phyloP scores from a whole-genome alignment of 2,329 filamentous ascomycete species.

The Penicillium sp. region DNA sequence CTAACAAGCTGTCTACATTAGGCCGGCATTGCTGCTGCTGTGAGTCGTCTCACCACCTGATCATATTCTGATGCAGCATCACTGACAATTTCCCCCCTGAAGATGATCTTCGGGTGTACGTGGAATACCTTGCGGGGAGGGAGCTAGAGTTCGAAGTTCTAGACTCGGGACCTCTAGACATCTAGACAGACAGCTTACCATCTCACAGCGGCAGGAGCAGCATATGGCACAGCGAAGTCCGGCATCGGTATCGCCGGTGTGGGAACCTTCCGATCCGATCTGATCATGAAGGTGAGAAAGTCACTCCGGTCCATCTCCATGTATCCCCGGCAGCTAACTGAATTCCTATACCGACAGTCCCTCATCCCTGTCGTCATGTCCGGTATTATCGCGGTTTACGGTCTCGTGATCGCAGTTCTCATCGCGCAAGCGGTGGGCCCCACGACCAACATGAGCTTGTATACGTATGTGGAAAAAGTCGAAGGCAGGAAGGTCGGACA shows the following conservation, averaged over 20 bases:
- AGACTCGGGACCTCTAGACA: neutral
- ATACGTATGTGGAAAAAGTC: slow-evolving; percentile 60
- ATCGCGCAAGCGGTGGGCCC: slow-evolving; percentile 88
- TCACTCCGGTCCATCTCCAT: too few relatives aligned
- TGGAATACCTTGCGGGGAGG: slow-evolving; percentile 20
- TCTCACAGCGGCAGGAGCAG: slow-evolving; percentile 61
- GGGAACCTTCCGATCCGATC: slow-evolving; percentile 65
- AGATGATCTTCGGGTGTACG: slow-evolving; percentile 58
- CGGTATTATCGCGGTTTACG: slow-evolving; percentile 97
- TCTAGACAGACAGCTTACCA: slow-evolving; percentile 22
- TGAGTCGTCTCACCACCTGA: slow-evolving; percentile 32
- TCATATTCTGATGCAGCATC: slow-evolving; percentile 4
- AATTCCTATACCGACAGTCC: slow-evolving; percentile 37
- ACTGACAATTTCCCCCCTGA: slow-evolving; percentile 27
- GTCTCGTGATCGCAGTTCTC: slow-evolving; percentile 92
- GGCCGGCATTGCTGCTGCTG: slow-evolving; percentile 53
- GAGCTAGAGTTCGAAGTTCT: neutral
- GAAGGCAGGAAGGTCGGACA: slow-evolving; percentile 18
- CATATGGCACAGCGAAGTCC: slow-evolving; percentile 69
- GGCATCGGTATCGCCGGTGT: slow-evolving; percentile 69
- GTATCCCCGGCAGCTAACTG: slow-evolving; percentile 19
- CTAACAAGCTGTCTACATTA: slow-evolving; percentile 33
- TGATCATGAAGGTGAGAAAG: slow-evolving; percentile 66
- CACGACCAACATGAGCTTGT: slow-evolving; percentile 74
- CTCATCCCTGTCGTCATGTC: slow-evolving; percentile 76